These are phyloP conservation scores for Rutstroemia sydowiana DNA, from an alignment of 2,329 filamentous ascomycete species.

Conservation along the genomic window DNA sequence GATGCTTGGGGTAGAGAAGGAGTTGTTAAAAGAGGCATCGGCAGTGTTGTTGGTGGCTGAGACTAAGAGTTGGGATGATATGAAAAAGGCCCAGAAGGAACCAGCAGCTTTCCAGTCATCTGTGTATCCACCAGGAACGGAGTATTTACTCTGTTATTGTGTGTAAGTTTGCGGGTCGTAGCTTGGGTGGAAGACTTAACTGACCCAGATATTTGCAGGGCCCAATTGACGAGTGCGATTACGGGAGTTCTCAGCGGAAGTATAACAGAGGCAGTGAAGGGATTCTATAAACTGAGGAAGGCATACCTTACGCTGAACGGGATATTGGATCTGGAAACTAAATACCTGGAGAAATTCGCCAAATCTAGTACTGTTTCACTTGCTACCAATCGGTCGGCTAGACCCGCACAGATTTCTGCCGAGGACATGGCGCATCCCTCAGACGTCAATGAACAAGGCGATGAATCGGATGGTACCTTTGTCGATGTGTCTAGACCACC, in stretches of 20 bases:
- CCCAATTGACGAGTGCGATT: conserved; percentile 83
- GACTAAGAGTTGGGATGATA: conserved; percentile 65
- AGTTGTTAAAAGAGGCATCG: conserved; percentile 78
- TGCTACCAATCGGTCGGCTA: background rate
- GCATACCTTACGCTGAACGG: conserved; percentile 76
- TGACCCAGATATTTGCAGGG: conserved; percentile 36
- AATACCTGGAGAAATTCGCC: conserved; percentile 34
- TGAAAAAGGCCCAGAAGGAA: conserved; percentile 66
- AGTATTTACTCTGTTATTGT: conserved; percentile 78
- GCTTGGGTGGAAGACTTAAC: conserved; percentile 7
- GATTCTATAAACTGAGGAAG: conserved; percentile 88
- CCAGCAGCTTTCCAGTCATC: conserved; percentile 44
- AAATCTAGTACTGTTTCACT: conserved; percentile 14
- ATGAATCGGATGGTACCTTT: background rate
- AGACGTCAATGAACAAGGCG: background rate
- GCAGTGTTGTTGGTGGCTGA: conserved; percentile 69
- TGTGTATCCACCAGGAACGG: conserved; percentile 75
- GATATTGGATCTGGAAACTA: conserved; percentile 68
- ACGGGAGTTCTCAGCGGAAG: conserved; percentile 88
- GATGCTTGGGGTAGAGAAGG: conserved; percentile 84
- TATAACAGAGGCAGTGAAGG: conserved; percentile 80
- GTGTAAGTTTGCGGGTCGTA: conserved; percentile 27
- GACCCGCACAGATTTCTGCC: background rate
- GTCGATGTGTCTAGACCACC: background rate
- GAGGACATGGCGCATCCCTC: conserved; percentile 1